Percentiles rank a stretch among this genome's conserved stretches.
These are phyloP conservation scores for Conringia planisiliqua DNA, from an alignment of 345 rosid genomes.

Conservation along the genomic window DNA sequence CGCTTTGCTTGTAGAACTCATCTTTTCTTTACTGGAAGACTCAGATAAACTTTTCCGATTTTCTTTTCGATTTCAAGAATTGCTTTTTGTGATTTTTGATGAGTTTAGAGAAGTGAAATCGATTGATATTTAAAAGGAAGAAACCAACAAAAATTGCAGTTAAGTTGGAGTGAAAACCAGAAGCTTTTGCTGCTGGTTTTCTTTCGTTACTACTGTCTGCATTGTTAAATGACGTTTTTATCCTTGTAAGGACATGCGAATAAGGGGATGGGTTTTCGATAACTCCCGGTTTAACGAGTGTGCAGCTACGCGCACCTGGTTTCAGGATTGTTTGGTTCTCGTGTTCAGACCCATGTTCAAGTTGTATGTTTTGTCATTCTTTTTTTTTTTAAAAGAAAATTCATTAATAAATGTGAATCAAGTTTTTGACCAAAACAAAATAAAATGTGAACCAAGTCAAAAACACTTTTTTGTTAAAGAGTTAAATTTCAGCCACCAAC, in stretches of 20 bases:
- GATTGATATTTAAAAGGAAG: slow-evolving; percentile 11
- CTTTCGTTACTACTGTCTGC: not conserved
- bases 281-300: not conserved
- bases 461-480: no score
- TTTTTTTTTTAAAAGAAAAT: no score
- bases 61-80: not conserved
- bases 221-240: not conserved
- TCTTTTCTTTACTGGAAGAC: not conserved
- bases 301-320: not conserved
- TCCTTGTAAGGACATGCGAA: not conserved
- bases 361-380: no score
- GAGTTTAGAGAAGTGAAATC: not conserved
- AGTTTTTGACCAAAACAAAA: no score
- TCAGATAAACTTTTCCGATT: not conserved
- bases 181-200: slow-evolving; percentile 18
- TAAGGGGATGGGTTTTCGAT: not conserved
- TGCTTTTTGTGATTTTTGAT: not conserved
- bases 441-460: no score
- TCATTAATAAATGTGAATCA: no score
- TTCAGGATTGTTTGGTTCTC: not conserved
- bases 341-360: not conserved
- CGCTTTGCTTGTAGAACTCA: slow-evolving; percentile 41
- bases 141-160: not conserved
- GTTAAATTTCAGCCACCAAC: no score
- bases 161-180: not conserved